Evolutionary conservation across 2,329 filamentous ascomycete species (phyloP).

Genomic region (Paraconiothyrium brasiliense): DNA sequence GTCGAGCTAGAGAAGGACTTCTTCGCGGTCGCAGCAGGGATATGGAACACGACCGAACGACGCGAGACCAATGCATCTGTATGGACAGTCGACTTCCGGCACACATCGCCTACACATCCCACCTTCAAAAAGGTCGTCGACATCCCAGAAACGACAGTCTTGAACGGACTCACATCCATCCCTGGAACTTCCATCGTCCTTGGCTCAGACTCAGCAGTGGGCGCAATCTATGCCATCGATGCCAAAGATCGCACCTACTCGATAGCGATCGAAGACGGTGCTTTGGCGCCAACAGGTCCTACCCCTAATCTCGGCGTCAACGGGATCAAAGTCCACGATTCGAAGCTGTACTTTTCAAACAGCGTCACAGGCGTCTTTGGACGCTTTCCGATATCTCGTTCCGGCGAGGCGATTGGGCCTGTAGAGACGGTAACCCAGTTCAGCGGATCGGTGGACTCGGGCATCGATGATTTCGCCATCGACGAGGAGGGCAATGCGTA

Average conservation of each 20-base stretch:
- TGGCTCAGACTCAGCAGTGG: conserved; percentile 12
- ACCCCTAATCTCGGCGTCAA: conserved; percentile 9
- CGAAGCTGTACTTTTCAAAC: conserved; percentile 14
- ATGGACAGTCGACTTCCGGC: conserved; percentile 12
- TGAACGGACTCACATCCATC: conserved; percentile 13
- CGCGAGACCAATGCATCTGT: conserved; percentile 5
- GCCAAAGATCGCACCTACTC: conserved; percentile 1
- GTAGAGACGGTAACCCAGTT: conserved; percentile 7
- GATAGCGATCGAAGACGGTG: conserved; percentile 6
- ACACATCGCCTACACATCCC: background rate
- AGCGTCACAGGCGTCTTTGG: conserved; percentile 9
- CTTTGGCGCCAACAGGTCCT: background rate
- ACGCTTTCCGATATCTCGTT: conserved; percentile 9
- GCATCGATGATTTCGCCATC: conserved; percentile 18
- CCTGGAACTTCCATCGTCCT: conserved; percentile 8
- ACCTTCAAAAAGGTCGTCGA: conserved; percentile 4
- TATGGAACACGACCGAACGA: conserved; percentile 5
- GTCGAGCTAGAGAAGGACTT: conserved; percentile 1
- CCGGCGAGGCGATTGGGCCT: conserved; percentile 5
- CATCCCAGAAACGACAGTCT: background rate
- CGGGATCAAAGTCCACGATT: conserved; percentile 8
- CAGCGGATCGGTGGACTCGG: background rate
- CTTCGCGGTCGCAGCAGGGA: conserved; percentile 12
- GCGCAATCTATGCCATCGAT: conserved; percentile 11
- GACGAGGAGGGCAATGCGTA: conserved; percentile 14